A percentile compares a stretch with the other conserved stretches of the same genome.
Evolutionary conservation across 2,329 filamentous ascomycete genomes (phyloP).

Genomic region (Elsinoe arachidis): DNA sequence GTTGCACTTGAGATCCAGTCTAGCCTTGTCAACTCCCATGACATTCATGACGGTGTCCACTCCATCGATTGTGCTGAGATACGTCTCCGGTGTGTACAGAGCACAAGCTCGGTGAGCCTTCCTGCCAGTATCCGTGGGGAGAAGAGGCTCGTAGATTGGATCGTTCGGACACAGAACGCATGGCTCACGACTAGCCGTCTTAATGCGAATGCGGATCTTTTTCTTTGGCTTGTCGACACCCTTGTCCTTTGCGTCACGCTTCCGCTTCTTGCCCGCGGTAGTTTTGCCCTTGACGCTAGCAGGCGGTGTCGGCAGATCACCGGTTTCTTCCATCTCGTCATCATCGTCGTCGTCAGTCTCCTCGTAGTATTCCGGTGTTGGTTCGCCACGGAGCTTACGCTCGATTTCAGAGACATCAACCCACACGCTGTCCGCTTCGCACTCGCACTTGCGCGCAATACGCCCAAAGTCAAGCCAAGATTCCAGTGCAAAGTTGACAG

Average conservation of each 20-base stretch:
- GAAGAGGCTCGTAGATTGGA: conserved; percentile 68
- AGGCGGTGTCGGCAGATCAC: conserved; percentile 70
- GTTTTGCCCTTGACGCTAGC: conserved; percentile 62
- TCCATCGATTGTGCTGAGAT: conserved; percentile 58
- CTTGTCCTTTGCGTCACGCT: conserved; percentile 46
- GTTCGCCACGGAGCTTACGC: conserved; percentile 80
- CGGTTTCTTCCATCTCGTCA: conserved; percentile 46
- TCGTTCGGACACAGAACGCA: conserved; percentile 92
- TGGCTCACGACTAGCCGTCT: conserved; percentile 62
- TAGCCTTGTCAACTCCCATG: conserved; percentile 73
- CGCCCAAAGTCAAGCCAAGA: conserved; percentile 92
- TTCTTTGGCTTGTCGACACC: conserved; percentile 50
- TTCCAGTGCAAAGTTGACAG: conserved; percentile 94
- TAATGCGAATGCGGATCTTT: conserved; percentile 67
- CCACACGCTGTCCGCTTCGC: conserved; percentile 96
- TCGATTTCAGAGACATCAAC: conserved; percentile 95
- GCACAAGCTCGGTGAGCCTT: conserved; percentile 85
- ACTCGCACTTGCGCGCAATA: conserved; percentile 94
- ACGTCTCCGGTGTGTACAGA: conserved; percentile 85
- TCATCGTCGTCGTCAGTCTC: conserved; percentile 64
- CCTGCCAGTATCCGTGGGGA: conserved; percentile 79
- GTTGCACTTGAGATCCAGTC: conserved; percentile 84
- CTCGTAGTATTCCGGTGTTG: conserved; percentile 70
- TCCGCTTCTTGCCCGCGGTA: conserved; percentile 59
- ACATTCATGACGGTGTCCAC: conserved; percentile 70